Conservation (phyloP, 2,329 filamentous ascomycete species). For the Apiospora pterosperma region DNA sequence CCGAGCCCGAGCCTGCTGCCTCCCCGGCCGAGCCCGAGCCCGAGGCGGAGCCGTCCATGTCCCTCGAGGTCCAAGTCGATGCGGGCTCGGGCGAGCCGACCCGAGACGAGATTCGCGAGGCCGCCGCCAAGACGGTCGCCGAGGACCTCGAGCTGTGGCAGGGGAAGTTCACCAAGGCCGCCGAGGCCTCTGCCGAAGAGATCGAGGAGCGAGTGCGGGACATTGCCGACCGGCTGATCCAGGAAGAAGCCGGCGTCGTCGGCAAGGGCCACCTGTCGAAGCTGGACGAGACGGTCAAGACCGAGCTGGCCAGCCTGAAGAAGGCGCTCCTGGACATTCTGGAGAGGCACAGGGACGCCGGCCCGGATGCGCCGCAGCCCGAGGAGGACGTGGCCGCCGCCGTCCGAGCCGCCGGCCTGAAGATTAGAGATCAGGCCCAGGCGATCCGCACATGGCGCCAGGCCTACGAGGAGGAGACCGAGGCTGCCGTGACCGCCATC, state of each 20-base stretch:
- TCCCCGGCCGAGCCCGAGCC: constrained; percentile 12
- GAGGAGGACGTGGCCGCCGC: constrained; percentile 41
- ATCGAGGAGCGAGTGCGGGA: constrained; percentile 69
- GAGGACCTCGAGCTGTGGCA: constrained; percentile 84
- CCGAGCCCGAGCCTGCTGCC: constrained; percentile 18
- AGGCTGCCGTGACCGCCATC: constrained; percentile 65
- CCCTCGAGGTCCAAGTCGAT: constrained; percentile 17
- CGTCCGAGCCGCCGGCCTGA: constrained; percentile 65
- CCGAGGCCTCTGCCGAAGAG: constrained; percentile 72
- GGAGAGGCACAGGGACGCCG: constrained; percentile 49
- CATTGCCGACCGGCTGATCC: constrained; percentile 52
- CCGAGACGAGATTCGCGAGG: constrained; percentile 53
- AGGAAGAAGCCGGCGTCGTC: constrained; percentile 60
- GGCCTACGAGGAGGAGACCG: constrained; percentile 66
- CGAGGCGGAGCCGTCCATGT: constrained; percentile 18
- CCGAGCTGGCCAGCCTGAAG: constrained; percentile 65
- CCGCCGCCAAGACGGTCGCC: constrained; percentile 64
- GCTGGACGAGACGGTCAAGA: constrained; percentile 64
- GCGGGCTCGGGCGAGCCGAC: constrained; percentile 32
- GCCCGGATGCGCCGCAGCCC: constrained; percentile 24
- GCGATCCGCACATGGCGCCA: constrained; percentile 74
- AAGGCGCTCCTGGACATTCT: constrained; percentile 62
- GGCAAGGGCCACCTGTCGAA: constrained; percentile 65
- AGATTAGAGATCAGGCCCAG: constrained; percentile 75
- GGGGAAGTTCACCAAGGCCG: constrained; percentile 79